Evolutionary conservation across 2,329 filamentous ascomycete genomes (phyloP).

Genomic region (Fusarium sp.): DNA sequence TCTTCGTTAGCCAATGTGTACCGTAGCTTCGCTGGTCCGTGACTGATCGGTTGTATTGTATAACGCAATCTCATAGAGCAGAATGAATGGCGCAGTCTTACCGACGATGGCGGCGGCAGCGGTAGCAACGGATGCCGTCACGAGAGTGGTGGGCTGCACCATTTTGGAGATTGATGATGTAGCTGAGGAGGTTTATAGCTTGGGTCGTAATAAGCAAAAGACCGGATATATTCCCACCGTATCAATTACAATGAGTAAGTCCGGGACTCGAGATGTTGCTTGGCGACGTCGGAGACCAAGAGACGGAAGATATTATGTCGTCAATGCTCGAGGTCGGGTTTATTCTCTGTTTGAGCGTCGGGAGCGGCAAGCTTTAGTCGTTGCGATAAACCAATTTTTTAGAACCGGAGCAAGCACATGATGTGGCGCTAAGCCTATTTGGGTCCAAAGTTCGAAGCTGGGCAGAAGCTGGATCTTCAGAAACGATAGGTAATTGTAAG

Average conservation of each 20-base stretch:
- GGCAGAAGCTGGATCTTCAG: neutral
- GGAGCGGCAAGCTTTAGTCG: constrained; percentile 41
- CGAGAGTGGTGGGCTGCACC: constrained; percentile 65
- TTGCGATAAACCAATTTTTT: constrained; percentile 49
- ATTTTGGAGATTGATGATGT: constrained; percentile 46
- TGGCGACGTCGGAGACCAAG: constrained; percentile 17
- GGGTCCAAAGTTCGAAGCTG: constrained; percentile 26
- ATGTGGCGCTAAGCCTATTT: constrained; percentile 39
- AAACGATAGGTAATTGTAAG: neutral
- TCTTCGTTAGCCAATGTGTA: constrained; percentile 33
- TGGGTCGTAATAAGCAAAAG: constrained; percentile 18
- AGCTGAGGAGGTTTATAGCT: constrained; percentile 19
- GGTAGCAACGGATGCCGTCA: constrained; percentile 71
- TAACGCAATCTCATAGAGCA: neutral
- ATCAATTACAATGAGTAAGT: constrained; percentile 15
- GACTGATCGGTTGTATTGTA: neutral
- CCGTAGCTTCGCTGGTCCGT: neutral
- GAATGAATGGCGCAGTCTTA: constrained; percentile 50
- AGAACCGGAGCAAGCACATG: constrained; percentile 44
- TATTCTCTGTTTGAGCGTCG: constrained; percentile 35
- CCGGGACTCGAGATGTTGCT: constrained; percentile 8
- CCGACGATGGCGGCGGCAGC: constrained; percentile 70
- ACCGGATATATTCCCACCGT: constrained; percentile 16
- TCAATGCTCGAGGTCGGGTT: constrained; percentile 36
- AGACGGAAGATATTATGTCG: constrained; percentile 35